Conservation (phyloP, 208 protist genomes). For the Leishmania mexicana region DNA sequence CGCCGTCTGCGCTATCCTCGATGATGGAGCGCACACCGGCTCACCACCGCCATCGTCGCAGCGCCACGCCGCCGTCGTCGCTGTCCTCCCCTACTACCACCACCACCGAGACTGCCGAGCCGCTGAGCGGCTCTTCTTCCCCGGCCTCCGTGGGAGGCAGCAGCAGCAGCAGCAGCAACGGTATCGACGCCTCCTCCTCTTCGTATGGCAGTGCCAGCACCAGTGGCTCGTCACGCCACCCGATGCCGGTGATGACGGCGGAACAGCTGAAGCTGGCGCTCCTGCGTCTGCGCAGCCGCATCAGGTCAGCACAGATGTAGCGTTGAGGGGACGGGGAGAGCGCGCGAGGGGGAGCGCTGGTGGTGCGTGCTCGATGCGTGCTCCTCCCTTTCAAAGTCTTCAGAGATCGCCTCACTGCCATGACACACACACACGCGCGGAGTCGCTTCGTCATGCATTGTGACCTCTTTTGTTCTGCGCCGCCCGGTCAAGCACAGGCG, state of each 20-base stretch:
- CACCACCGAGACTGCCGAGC: background rate
- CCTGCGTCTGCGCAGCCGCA: constrained; percentile 59
- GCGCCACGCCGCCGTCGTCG: background rate
- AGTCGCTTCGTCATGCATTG: background rate
- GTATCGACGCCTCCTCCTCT: background rate
- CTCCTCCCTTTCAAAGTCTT: background rate
- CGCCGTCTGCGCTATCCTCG: background rate
- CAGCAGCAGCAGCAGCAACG: constrained; percentile 16
- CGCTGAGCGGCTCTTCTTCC: constrained; percentile 17
- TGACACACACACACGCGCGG: background rate
- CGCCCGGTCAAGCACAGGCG: no score
- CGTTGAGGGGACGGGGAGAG: background rate
- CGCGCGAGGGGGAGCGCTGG: background rate
- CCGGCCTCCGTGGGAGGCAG: constrained; percentile 11
- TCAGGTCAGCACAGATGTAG: constrained; percentile 31
- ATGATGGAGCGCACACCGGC: constrained; percentile 1
- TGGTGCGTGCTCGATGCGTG: background rate
- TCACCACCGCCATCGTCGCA: background rate
- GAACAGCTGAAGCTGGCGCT: constrained; percentile 74
- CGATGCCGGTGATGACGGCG: constrained; percentile 65
- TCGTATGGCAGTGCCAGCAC: background rate
- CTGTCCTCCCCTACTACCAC: background rate
- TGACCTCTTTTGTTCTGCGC: no score
- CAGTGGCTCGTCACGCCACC: background rate
- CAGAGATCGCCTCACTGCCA: background rate